Conservation (phyloP, 139 green algal species). For the Picochlorum costavermella region DNA sequence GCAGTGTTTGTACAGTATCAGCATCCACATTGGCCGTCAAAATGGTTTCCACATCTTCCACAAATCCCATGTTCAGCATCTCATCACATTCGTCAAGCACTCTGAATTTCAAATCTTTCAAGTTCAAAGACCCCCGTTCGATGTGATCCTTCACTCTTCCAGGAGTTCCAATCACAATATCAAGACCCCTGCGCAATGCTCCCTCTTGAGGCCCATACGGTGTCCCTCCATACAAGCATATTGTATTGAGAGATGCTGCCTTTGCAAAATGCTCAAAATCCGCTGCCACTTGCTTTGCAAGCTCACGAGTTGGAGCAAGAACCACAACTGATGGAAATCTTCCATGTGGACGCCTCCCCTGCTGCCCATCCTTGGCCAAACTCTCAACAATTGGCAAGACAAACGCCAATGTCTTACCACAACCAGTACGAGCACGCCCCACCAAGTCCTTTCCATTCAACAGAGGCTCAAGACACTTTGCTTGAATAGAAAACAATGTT, state of each 20-base stretch:
- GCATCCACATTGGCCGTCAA: conserved; percentile 48
- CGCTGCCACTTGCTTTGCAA: conserved; percentile 92
- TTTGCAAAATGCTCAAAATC: conserved; percentile 84
- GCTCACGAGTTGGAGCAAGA: conserved; percentile 91
- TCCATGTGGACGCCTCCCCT: conserved; percentile 21
- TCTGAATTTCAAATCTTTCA: conserved; percentile 61
- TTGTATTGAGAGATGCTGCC: conserved; percentile 50
- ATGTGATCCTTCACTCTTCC: conserved; percentile 94
- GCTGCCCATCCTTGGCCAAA: conserved; percentile 25
- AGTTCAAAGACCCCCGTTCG: conserved; percentile 70
- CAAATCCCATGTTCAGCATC: conserved; percentile 99
- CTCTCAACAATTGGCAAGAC: conserved; percentile 90
- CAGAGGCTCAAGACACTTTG: conserved; percentile 61
- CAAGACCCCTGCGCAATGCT: conserved; percentile 71
- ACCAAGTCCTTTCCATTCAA: conserved; percentile 84
- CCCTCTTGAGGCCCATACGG: conserved; percentile 69
- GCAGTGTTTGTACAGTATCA: conserved; percentile 80
- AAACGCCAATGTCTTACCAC: conserved; percentile 97
- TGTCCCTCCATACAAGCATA: conserved; percentile 92
- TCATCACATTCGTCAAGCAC: conserved; percentile 98
- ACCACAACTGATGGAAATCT: conserved; percentile 71
- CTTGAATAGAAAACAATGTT: conserved; percentile 91
- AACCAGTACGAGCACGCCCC: conserved; percentile 84
- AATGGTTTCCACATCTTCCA: conserved; percentile 98
- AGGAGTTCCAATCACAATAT: conserved; percentile 93